Evolutionary conservation across 345 rosid species (phyloP).

Genomic region (Balakata baccata): DNA sequence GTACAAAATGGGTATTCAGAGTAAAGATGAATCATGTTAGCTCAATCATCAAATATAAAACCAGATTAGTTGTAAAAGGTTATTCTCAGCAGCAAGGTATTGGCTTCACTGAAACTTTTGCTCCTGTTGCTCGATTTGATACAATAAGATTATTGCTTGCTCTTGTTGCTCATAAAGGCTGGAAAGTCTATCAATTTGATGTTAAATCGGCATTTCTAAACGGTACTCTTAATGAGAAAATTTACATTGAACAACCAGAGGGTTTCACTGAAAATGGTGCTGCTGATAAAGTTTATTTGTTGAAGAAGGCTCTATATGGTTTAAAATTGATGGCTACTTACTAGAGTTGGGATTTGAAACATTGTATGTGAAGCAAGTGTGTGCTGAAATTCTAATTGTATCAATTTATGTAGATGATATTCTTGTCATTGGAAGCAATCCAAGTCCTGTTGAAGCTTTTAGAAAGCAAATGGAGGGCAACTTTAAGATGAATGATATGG

Average conservation of each 20-base stretch:
- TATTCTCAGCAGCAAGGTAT: not conserved
- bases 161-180: not conserved
- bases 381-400: not conserved
- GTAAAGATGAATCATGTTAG: not conserved
- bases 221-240: not conserved
- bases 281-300: not conserved
- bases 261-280: not conserved
- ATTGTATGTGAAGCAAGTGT: not conserved
- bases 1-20: not conserved
- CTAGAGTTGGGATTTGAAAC: not conserved
- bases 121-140: not conserved
- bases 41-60: not conserved
- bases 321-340: not conserved
- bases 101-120: not conserved
- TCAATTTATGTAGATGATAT: slow-evolving; percentile 8
- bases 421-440: not conserved
- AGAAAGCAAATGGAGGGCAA: not conserved
- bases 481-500: not conserved
- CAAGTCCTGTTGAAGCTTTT: not conserved
- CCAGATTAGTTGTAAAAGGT: not conserved
- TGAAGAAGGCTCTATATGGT: not conserved
- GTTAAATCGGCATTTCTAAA: not conserved
- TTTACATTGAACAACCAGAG: not conserved
- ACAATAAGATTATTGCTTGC: not conserved
- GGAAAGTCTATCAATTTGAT: not conserved